Evolutionary conservation across 2,329 filamentous ascomycete species (phyloP).

Genomic region (Aspergillus bombycis): DNA sequence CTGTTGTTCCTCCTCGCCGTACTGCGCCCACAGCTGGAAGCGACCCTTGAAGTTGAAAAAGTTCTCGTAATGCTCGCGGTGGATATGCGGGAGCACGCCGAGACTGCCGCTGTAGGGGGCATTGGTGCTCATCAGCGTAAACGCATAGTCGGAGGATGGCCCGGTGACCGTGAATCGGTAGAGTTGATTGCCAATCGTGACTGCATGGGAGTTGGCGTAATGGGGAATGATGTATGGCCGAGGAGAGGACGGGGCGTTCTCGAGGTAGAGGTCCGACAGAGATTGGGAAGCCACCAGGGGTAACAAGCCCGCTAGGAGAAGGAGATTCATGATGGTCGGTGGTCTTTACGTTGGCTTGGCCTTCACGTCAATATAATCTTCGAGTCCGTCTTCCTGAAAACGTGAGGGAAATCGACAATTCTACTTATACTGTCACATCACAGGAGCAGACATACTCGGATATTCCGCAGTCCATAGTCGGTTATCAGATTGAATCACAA

Average conservation of each 20-base stretch:
- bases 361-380: not conserved
- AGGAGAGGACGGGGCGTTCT: slow-evolving; percentile 34
- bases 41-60: slow-evolving; percentile 52
- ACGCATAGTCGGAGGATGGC: slow-evolving; percentile 49
- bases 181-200: slow-evolving; percentile 41
- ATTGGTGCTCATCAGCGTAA: slow-evolving; percentile 51
- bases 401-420: not conserved
- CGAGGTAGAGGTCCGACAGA: slow-evolving; percentile 29
- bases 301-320: slow-evolving; percentile 8
- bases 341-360: not conserved
- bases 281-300: slow-evolving; percentile 10
- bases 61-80: slow-evolving; percentile 51
- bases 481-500: not conserved
- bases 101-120: slow-evolving; percentile 40
- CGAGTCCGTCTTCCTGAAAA: not conserved
- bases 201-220: slow-evolving; percentile 35
- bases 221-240: slow-evolving; percentile 43
- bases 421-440: not conserved
- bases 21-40: slow-evolving; percentile 51
- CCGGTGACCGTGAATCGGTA: slow-evolving; percentile 51
- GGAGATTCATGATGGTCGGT: slow-evolving; percentile 8
- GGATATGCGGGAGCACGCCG: slow-evolving; percentile 50
- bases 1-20: slow-evolving; percentile 35
- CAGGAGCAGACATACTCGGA: not conserved
- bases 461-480: not conserved